These are phyloP conservation scores for Plasmodium vinckei DNA, from an alignment of 169 alveolate species.

Conservation along the genomic window DNA sequence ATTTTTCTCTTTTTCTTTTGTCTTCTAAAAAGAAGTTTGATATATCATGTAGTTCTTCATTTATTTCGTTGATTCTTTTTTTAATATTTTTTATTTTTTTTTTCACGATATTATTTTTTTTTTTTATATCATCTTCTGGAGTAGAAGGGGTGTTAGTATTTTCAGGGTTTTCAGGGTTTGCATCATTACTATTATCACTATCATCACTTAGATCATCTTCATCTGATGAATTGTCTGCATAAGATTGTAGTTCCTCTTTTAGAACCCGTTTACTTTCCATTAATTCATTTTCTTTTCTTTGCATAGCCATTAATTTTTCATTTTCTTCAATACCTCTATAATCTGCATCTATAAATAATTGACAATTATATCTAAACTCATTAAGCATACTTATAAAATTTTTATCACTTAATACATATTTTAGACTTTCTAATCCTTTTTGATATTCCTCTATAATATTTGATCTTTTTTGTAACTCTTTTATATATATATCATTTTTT, in stretches of 20 bases:
- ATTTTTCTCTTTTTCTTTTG: conserved; percentile 33
- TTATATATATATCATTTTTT: conserved; percentile 59
- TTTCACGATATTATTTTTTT: conserved; percentile 10
- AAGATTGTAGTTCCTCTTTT: conserved; percentile 50
- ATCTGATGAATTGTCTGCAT: not conserved
- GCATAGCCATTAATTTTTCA: conserved; percentile 44
- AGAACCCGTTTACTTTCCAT: conserved; percentile 26
- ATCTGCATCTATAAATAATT: conserved; percentile 64
- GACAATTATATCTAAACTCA: conserved; percentile 61
- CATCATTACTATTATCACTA: not conserved
- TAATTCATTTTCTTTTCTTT: conserved; percentile 30
- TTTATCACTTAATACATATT: conserved; percentile 31
- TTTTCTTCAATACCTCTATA: conserved; percentile 69
- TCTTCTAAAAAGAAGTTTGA: conserved; percentile 42
- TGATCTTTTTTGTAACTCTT: conserved; percentile 70
- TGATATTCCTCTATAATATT: conserved; percentile 59
- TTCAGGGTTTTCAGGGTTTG: not conserved
- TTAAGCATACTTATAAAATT: conserved; percentile 27
- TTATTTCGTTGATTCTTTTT: conserved; percentile 25
- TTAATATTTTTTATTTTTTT: conserved; percentile 32
- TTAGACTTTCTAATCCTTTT: conserved; percentile 58
- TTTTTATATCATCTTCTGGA: not conserved
- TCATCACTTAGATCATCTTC: not conserved
- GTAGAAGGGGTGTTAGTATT: not conserved
- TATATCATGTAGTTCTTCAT: conserved; percentile 39